These are phyloP conservation scores for Deinandra increscens DNA, from an alignment of 129 eudicot species.

Conservation along the genomic window DNA sequence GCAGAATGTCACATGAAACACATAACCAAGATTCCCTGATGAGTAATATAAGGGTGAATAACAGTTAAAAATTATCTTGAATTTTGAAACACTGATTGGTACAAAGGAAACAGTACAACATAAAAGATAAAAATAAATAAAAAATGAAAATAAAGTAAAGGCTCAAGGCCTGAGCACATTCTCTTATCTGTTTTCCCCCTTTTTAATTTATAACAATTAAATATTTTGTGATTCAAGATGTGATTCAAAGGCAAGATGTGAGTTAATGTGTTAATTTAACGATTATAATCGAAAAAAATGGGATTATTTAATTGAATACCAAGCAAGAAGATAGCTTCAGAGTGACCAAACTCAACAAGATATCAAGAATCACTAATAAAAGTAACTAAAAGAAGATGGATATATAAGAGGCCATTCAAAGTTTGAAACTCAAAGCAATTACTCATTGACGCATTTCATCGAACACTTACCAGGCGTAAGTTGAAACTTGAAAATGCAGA, in stretches of 20 bases:
- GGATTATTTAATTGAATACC: not conserved
- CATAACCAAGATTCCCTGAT: conserved; percentile 31
- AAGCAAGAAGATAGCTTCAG: conserved; percentile 10
- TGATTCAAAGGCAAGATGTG: conserved; percentile 25
- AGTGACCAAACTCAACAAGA: conserved; percentile 6
- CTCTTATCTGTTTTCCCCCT: conserved; percentile 16
- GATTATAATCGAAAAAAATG: not conserved
- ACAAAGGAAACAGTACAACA: conserved; percentile 24
- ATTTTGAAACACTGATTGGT: conserved; percentile 24
- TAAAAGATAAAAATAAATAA: not conserved
- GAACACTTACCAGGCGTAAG: conserved; percentile 23
- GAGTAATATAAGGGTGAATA: conserved; percentile 20
- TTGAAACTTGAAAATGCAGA: conserved; percentile 5
- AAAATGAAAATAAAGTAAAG: not conserved
- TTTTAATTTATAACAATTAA: conserved; percentile 1
- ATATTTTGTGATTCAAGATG: conserved; percentile 22
- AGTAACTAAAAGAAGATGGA: not conserved
- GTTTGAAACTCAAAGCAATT: not conserved
- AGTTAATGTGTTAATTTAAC: conserved; percentile 9
- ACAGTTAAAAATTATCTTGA: conserved; percentile 27
- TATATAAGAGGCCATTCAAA: not conserved
- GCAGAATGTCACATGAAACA: conserved; percentile 38
- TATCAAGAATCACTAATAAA: conserved; percentile 20
- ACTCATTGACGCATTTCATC: conserved; percentile 5
- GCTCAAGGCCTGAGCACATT: conserved; percentile 14